Percentiles rank a stretch among this genome's conserved stretches.
Evolutionary conservation across 2,329 filamentous ascomycete genomes (phyloP).

Genomic region (Elsinoe batatas): DNA sequence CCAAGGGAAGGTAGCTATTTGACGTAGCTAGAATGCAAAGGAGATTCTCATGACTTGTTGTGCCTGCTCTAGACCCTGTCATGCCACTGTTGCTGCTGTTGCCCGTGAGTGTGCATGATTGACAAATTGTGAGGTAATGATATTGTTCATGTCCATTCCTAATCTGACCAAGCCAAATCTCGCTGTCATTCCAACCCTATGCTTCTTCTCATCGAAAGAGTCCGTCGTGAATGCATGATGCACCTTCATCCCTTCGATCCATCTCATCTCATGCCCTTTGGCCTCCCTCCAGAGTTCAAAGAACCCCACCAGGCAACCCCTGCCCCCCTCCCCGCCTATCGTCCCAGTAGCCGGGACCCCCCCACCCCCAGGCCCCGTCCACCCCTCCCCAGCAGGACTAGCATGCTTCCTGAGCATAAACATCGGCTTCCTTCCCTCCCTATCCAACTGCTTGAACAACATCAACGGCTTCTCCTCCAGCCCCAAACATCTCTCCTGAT

Average conservation of each 20-base stretch:
- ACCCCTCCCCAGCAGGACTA: constrained; percentile 39
- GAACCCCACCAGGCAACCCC: constrained; percentile 17
- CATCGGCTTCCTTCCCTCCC: constrained; percentile 97
- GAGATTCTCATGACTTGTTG: not conserved
- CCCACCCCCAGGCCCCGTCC: constrained; percentile 4
- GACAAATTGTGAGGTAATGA: too few species aligned
- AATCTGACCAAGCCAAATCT: not conserved
- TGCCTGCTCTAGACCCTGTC: not conserved
- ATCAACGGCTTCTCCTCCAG: constrained; percentile 90
- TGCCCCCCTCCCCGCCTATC: constrained; percentile 7
- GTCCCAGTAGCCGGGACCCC: not conserved
- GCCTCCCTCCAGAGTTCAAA: too few species aligned
- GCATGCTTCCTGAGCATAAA: constrained; percentile 80
- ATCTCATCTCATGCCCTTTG: too few species aligned
- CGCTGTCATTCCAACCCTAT: not conserved
- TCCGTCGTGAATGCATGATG: too few species aligned
- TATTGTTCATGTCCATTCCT: too few species aligned
- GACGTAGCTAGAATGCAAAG: constrained; percentile 4
- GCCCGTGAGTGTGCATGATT: too few species aligned
- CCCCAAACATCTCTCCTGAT: constrained; percentile 87
- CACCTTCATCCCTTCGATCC: too few species aligned
- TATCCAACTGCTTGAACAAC: constrained; percentile 92
- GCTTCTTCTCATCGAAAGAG: too few species aligned
- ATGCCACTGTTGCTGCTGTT: not conserved
- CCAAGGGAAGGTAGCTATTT: not conserved